Percentiles rank a stretch among this genome's conserved stretches.
phyloP scores from a whole-genome alignment of 192 early-diverging fungal genomes.

The Coemansia sp. region DNA sequence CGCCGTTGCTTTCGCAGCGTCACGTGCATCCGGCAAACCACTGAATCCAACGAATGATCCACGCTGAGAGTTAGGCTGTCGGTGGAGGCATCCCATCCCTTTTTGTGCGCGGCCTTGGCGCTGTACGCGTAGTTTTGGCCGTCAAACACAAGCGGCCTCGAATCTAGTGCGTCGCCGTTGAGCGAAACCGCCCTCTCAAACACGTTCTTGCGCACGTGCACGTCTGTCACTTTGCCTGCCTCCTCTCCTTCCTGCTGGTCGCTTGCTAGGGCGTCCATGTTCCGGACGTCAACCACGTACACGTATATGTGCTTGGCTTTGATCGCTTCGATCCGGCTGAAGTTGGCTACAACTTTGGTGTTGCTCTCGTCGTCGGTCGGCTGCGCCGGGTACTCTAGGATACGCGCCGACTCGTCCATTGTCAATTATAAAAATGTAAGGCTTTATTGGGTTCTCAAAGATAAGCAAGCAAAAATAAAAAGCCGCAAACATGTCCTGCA shows the following conservation, averaged over 20 bases:
- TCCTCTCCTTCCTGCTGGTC: not conserved
- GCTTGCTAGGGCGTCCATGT: slow-evolving; percentile 16
- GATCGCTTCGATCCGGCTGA: slow-evolving; percentile 4
- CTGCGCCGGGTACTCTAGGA: not conserved
- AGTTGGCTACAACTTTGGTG: slow-evolving; percentile 18
- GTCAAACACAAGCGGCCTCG: slow-evolving; percentile 20
- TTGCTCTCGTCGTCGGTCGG: not conserved
- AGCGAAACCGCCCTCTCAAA: not conserved
- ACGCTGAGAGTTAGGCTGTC: not conserved
- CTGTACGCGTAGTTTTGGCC: slow-evolving; percentile 29
- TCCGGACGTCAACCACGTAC: slow-evolving; percentile 31
- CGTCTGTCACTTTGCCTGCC: not conserved
- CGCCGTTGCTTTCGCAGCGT: slow-evolving; percentile 7
- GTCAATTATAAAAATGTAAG: too few relatives aligned
- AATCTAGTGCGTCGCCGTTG: not conserved
- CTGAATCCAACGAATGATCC: not conserved
- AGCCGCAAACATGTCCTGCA: too few relatives aligned
- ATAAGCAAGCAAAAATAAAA: too few relatives aligned
- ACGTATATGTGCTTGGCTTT: slow-evolving; percentile 31
- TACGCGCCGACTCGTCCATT: not conserved
- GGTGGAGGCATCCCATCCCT: slow-evolving; percentile 1
- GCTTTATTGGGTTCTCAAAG: too few relatives aligned
- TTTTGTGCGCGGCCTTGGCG: slow-evolving; percentile 12
- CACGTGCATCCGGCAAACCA: slow-evolving; percentile 16
- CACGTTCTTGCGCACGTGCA: not conserved